phyloP scores from a whole-genome alignment of 2,329 filamentous ascomycete genomes.

The Colletotrichum salicis region DNA sequence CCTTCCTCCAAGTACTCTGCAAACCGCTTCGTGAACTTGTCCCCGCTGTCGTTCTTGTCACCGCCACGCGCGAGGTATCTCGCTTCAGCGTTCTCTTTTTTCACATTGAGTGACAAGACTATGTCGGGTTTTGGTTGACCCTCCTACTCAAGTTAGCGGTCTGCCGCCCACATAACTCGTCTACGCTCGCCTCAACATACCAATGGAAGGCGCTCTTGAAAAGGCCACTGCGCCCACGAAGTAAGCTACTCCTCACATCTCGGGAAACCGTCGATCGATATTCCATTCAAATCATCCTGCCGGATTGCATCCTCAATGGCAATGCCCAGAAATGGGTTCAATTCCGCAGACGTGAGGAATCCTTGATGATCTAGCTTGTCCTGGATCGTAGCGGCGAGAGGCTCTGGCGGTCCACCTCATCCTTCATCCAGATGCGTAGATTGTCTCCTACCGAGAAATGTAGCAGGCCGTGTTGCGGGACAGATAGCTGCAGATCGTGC shows the following conservation, averaged over 20 bases:
- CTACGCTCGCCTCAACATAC: background rate
- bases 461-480: conserved; percentile 2
- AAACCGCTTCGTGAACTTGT: background rate
- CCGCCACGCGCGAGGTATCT: background rate
- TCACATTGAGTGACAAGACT: background rate
- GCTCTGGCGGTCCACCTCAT: background rate
- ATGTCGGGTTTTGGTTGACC: background rate
- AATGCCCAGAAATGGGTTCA: background rate
- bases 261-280: background rate
- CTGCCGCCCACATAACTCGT: background rate
- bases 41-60: background rate
- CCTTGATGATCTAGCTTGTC: background rate
- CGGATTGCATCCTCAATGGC: background rate
- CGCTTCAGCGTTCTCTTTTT: background rate
- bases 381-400: background rate
- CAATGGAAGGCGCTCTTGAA: background rate
- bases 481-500: conserved; percentile 17
- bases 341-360: background rate
- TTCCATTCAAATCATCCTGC: background rate
- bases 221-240: background rate
- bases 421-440: background rate
- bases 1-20: background rate
- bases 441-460: background rate
- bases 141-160: background rate
- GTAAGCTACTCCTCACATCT: background rate